Evolutionary conservation across 352 stramenopile genomes (phyloP).

Genomic region (Phytopythium cucurbitacearum): DNA sequence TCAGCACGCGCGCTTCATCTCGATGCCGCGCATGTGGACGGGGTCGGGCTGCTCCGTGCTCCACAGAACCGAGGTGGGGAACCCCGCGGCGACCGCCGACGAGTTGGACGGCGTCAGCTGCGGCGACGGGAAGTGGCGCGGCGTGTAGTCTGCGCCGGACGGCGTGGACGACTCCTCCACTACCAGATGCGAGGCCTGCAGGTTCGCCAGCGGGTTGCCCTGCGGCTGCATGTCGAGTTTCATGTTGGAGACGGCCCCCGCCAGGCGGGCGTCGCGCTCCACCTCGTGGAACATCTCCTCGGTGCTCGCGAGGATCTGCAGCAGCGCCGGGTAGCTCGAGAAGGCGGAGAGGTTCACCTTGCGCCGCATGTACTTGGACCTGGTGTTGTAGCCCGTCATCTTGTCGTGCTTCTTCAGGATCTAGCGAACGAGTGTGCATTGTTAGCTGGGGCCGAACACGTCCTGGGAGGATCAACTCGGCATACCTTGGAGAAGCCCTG

Average conservation of each 20-base stretch:
- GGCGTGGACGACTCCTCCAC: slow-evolving; percentile 27
- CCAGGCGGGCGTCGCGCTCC: slow-evolving; percentile 51
- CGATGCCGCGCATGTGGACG: slow-evolving; percentile 3
- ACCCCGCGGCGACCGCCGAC: slow-evolving; percentile 23
- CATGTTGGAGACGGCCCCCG: slow-evolving; percentile 42
- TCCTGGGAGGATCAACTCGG: background rate
- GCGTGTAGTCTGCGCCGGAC: slow-evolving; percentile 4
- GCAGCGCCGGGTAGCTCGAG: slow-evolving; percentile 67
- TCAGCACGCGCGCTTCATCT: slow-evolving; percentile 8
- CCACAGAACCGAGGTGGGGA: slow-evolving; percentile 50
- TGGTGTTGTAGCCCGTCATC: slow-evolving; percentile 80
- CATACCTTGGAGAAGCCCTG: slow-evolving; percentile 81
- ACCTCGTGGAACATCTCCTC: slow-evolving; percentile 81
- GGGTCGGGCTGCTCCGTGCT: slow-evolving; percentile 26
- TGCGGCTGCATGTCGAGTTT: slow-evolving; percentile 43
- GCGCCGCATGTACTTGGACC: slow-evolving; percentile 81
- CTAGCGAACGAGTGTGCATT: slow-evolving; percentile 7
- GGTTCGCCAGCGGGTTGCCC: slow-evolving; percentile 8
- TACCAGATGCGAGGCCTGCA: slow-evolving; percentile 4
- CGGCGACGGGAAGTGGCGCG: slow-evolving; percentile 29
- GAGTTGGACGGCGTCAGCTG: slow-evolving; percentile 42
- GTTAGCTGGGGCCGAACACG: background rate
- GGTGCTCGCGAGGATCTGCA: slow-evolving; percentile 71
- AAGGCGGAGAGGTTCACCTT: slow-evolving; percentile 81
- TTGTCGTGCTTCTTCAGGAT: slow-evolving; percentile 87